Conservation (phyloP, 805 yeast species). For the Scheffersomyces coipomensis region DNA sequence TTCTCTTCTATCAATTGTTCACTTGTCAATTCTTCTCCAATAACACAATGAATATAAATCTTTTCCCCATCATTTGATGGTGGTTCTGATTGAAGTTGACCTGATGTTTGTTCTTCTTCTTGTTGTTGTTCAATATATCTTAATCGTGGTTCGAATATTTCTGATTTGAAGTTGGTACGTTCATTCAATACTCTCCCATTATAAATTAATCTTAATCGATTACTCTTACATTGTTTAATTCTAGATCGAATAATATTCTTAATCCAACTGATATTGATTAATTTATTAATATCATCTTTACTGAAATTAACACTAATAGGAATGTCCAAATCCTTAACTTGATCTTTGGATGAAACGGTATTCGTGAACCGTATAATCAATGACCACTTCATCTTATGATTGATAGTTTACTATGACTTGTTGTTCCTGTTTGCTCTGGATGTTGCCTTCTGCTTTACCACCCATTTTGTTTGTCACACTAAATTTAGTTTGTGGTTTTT, state of each 20-base stretch:
- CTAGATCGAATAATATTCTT: conserved; percentile 27
- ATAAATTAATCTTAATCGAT: conserved; percentile 63
- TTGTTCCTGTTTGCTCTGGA: too few species aligned
- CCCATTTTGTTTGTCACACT: too few species aligned
- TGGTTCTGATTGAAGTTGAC: too few species aligned
- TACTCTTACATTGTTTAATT: conserved; percentile 25
- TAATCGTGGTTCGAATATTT: conserved; percentile 36
- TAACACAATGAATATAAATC: conserved; percentile 75
- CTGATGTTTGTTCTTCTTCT: conserved; percentile 8
- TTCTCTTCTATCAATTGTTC: conserved; percentile 62
- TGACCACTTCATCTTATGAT: conserved; percentile 18
- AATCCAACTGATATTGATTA: conserved; percentile 30
- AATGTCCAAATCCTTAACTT: conserved; percentile 24
- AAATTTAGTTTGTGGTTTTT: too few species aligned
- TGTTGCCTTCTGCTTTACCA: not conserved
- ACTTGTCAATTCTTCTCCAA: conserved; percentile 61
- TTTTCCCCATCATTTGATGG: conserved; percentile 10
- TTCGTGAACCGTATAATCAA: conserved; percentile 32
- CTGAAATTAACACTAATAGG: conserved; percentile 26
- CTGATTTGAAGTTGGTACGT: conserved; percentile 52
- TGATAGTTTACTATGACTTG: not conserved
- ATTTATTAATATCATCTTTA: conserved; percentile 28
- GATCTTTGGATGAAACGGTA: conserved; percentile 14
- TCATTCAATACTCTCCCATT: conserved; percentile 66
- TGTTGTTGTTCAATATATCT: conserved; percentile 9